A percentile compares a stretch with the other conserved stretches of the same genome.
These are phyloP conservation scores for Candida caryicola DNA, from an alignment of 805 yeast genomes.

Conservation along the genomic window DNA sequence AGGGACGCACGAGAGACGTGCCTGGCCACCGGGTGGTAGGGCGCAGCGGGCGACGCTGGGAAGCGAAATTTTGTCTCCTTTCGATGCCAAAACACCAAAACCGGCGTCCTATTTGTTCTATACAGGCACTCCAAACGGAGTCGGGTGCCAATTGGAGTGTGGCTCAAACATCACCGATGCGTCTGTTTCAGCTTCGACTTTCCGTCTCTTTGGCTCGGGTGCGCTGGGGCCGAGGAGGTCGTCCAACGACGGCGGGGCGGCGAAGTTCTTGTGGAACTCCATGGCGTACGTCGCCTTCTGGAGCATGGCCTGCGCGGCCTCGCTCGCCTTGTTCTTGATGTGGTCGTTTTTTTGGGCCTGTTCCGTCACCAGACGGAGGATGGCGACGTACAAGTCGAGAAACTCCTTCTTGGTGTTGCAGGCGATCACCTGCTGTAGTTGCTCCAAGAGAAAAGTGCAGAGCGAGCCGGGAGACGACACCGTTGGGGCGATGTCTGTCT, in stretches of 20 bases:
- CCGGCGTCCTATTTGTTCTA: too few relatives aligned
- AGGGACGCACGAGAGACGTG: too few relatives aligned
- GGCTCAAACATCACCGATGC: constrained; percentile 24
- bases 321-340: constrained; percentile 1
- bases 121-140: constrained; percentile 48
- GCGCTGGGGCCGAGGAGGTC: constrained; percentile 18
- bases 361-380: background rate
- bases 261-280: constrained; percentile 5
- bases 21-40: too few relatives aligned
- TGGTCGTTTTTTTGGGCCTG: background rate
- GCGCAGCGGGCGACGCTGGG: too few relatives aligned
- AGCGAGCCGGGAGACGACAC: background rate
- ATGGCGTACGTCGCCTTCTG: constrained; percentile 3
- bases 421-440: background rate
- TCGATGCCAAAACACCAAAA: too few relatives aligned
- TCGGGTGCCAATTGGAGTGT: constrained; percentile 46
- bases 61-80: too few relatives aligned
- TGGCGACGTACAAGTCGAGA: constrained; percentile 1
- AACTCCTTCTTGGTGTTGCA: background rate
- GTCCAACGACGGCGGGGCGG: constrained; percentile 19
- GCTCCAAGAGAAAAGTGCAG: background rate
- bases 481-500: background rate
- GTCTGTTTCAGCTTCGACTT: constrained; percentile 9
- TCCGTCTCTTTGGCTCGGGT: constrained; percentile 6
- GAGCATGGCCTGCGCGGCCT: background rate